Conservation (phyloP, 345 rosid species). For the Diplotaxis tenuifolia region DNA sequence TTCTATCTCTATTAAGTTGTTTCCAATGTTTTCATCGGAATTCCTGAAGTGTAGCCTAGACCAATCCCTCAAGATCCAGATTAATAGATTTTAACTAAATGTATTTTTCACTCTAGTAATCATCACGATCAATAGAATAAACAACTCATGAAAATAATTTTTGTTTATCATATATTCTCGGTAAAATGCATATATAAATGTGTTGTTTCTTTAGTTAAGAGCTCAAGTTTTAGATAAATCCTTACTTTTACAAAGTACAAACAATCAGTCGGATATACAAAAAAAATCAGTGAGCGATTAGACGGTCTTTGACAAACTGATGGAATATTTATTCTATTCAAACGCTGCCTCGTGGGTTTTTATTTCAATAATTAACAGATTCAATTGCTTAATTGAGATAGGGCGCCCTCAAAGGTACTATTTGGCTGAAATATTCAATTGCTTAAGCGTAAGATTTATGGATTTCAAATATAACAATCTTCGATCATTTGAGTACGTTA, state of each 20-base stretch:
- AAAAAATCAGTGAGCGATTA: background rate
- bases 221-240: background rate
- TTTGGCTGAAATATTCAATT: background rate
- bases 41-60: no score
- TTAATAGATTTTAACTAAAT: background rate
- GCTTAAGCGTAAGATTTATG: background rate
- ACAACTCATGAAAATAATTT: no score
- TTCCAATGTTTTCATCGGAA: no score
- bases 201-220: background rate
- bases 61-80: no score
- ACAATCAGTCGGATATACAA: background rate
- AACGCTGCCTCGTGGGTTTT: conserved; percentile 10
- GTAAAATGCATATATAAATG: no score
- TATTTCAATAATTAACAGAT: background rate
- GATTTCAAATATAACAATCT: background rate
- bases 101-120: background rate
- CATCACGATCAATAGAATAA: background rate
- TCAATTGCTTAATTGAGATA: background rate
- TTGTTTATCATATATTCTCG: no score
- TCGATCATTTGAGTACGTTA: background rate
- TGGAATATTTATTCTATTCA: background rate
- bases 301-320: conserved; percentile 14
- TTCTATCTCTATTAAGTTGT: background rate
- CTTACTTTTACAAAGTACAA: background rate
- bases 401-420: background rate